Evolutionary conservation across 2,329 filamentous ascomycete species (phyloP).

Genomic region (Trichoderma cornu-damae): DNA sequence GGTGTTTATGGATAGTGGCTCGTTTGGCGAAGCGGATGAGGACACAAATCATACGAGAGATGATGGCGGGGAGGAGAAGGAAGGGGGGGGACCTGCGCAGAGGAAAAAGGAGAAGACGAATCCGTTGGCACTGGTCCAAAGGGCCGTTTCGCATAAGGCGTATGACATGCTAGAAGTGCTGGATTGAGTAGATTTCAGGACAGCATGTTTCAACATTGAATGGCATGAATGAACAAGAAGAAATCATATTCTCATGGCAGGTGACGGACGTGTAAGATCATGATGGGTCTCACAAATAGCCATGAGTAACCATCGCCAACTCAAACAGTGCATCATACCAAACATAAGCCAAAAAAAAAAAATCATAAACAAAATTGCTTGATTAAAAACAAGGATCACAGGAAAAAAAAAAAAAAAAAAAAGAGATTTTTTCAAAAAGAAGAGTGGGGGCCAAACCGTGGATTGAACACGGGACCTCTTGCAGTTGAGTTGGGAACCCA

Average conservation of each 20-base stretch:
- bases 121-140: slow-evolving; percentile 42
- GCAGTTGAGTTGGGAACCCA: slow-evolving; percentile 17
- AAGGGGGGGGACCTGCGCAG: background rate
- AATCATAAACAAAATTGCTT: too few relatives aligned
- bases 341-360: too few relatives aligned
- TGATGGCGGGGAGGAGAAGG: background rate
- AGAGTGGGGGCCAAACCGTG: slow-evolving; percentile 23
- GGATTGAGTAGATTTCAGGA: slow-evolving; percentile 36
- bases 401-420: background rate
- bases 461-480: slow-evolving; percentile 21
- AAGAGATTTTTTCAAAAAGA: slow-evolving; percentile 5
- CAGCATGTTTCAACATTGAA: background rate
- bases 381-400: background rate
- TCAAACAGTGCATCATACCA: too few relatives aligned
- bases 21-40: slow-evolving; percentile 37
- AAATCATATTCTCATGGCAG: background rate
- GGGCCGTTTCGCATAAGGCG: slow-evolving; percentile 48
- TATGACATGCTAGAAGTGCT: slow-evolving; percentile 52
- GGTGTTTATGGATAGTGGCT: slow-evolving; percentile 49
- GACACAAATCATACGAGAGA: too few relatives aligned
- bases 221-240: background rate
- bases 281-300: too few relatives aligned
- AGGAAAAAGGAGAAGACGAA: slow-evolving; percentile 39
- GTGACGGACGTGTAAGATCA: background rate
- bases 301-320: background rate